Evolutionary conservation across 2,329 filamentous ascomycete species (phyloP).

Genomic region (Diaporthe eres): DNA sequence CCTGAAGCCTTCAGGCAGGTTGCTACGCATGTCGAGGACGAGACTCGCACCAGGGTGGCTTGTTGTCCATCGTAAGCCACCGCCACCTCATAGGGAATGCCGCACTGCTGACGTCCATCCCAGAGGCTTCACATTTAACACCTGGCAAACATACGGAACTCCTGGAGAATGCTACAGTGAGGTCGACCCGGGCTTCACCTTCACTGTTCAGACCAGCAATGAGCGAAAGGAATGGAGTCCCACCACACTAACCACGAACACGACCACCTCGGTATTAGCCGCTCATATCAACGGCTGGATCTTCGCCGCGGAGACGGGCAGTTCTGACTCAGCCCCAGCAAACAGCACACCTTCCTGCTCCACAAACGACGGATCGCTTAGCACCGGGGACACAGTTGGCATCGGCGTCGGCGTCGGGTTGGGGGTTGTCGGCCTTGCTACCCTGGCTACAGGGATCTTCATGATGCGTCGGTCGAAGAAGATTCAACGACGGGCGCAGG

Average conservation of each 20-base stretch:
- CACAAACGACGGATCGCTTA: not conserved
- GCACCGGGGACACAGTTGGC: slow-evolving; percentile 6
- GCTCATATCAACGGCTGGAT: slow-evolving; percentile 18
- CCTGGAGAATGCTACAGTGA: not conserved
- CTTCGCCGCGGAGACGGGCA: slow-evolving; percentile 7
- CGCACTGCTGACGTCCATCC: not conserved
- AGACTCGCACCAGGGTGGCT: not conserved
- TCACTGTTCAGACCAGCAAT: slow-evolving; percentile 6
- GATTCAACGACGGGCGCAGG: not conserved
- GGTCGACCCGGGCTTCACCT: not conserved
- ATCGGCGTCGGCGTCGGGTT: slow-evolving; percentile 2
- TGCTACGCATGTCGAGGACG: slow-evolving; percentile 17
- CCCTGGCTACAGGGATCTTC: not conserved
- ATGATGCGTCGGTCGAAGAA: slow-evolving; percentile 18
- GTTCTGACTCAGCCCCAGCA: not conserved
- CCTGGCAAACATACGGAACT: not conserved
- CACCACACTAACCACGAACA: not conserved
- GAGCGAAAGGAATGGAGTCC: slow-evolving; percentile 2
- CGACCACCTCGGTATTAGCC: not conserved
- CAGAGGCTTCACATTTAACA: not conserved
- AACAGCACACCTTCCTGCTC: not conserved
- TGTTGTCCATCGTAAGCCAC: slow-evolving; percentile 23
- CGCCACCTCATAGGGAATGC: not conserved
- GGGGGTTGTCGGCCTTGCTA: slow-evolving; percentile 1
- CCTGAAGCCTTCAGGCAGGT: not conserved